A percentile compares a stretch with the other conserved stretches of the same genome.
Conservation (phyloP, 2,329 filamentous ascomycete species). For the Sarocladium kiliense region DNA sequence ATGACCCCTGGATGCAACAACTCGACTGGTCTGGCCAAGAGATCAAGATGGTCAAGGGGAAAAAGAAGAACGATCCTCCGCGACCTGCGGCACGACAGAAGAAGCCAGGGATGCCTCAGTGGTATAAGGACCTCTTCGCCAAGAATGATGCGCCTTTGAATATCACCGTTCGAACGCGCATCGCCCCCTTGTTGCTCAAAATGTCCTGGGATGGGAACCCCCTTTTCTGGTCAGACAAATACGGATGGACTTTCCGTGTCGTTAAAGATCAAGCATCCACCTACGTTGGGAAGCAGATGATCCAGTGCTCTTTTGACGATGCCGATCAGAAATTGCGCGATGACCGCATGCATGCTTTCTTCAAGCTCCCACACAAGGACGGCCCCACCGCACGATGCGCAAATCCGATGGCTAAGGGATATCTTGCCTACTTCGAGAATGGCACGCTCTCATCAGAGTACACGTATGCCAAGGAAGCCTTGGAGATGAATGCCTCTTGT, state of each 20-base stretch:
- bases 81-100: slow-evolving; percentile 80
- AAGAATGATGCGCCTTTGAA: slow-evolving; percentile 65
- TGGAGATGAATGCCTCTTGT: slow-evolving; percentile 98
- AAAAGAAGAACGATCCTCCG: slow-evolving; percentile 77
- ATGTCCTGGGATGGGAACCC: slow-evolving; percentile 87
- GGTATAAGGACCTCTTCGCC: slow-evolving; percentile 88
- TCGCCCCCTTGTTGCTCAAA: slow-evolving; percentile 78
- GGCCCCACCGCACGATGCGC: slow-evolving; percentile 79
- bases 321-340: slow-evolving; percentile 58
- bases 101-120: slow-evolving; percentile 87
- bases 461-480: slow-evolving; percentile 82
- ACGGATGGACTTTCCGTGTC: slow-evolving; percentile 90
- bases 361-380: slow-evolving; percentile 95
- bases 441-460: slow-evolving; percentile 85
- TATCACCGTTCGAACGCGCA: slow-evolving; percentile 79
- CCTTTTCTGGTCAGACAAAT: slow-evolving; percentile 85
- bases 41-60: slow-evolving; percentile 84
- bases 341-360: slow-evolving; percentile 65
- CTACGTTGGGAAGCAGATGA: slow-evolving; percentile 68
- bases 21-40: slow-evolving; percentile 95
- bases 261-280: slow-evolving; percentile 52
- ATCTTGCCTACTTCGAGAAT: slow-evolving; percentile 85
- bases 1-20: slow-evolving; percentile 87
- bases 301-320: slow-evolving; percentile 75
- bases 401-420: slow-evolving; percentile 87